Conservation (phyloP, 192 early-diverging fungal genomes). For the Podila minutissima region DNA sequence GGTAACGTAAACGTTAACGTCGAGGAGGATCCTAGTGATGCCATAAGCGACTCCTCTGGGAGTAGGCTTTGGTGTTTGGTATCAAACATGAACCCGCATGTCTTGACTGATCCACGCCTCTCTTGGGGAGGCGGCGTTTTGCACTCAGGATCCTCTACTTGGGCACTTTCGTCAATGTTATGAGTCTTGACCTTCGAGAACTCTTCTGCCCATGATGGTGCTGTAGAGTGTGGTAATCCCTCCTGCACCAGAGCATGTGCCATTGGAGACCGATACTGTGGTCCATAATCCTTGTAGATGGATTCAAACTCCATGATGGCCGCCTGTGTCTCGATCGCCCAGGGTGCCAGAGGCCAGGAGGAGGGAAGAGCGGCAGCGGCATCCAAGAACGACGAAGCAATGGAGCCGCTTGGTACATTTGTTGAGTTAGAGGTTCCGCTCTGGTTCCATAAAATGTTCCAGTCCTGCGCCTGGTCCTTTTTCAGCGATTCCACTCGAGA, state of each 20-base stretch:
- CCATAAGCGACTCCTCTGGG: not conserved
- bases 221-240: not conserved
- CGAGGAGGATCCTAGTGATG: not conserved
- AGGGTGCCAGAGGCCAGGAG: conserved; percentile 26
- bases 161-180: too few relatives aligned
- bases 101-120: conserved; percentile 16
- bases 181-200: not conserved
- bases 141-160: not conserved
- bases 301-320: conserved; percentile 30
- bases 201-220: conserved; percentile 3
- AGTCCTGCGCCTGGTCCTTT: not conserved
- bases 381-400: conserved; percentile 8
- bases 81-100: conserved; percentile 28
- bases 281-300: conserved; percentile 2
- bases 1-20: not conserved
- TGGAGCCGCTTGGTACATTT: not conserved
- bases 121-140: not conserved
- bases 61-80: conserved; percentile 2
- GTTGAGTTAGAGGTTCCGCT: not conserved
- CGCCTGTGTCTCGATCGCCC: conserved; percentile 32
- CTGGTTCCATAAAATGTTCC: not conserved
- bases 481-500: not conserved
- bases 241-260: not conserved
- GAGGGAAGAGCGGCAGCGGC: conserved; percentile 20
- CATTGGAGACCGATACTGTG: too few relatives aligned